These are phyloP conservation scores for Alternaria panax DNA, from an alignment of 2,329 filamentous ascomycete genomes.

Conservation along the genomic window DNA sequence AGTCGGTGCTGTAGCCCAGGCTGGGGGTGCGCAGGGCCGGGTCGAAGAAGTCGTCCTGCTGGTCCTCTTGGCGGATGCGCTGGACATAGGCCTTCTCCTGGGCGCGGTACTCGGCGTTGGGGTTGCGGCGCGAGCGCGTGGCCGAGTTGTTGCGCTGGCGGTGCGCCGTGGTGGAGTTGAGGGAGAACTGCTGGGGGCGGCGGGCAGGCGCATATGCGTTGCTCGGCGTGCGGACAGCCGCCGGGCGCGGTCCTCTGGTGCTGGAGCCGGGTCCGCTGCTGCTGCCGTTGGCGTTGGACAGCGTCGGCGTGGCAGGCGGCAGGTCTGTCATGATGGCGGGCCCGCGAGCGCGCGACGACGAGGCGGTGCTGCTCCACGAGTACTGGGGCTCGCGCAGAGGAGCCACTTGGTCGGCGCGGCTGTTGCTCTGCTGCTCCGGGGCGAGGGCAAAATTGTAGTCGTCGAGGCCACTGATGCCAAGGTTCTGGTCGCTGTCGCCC, in stretches of 20 bases:
- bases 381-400: slow-evolving; percentile 35
- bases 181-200: slow-evolving; percentile 57
- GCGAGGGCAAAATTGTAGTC: slow-evolving; percentile 51
- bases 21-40: slow-evolving; percentile 72
- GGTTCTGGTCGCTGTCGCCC: slow-evolving; percentile 51
- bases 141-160: slow-evolving; percentile 65
- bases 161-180: slow-evolving; percentile 51
- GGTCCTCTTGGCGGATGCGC: slow-evolving; percentile 80
- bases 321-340: slow-evolving; percentile 37
- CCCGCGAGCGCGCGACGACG: slow-evolving; percentile 35
- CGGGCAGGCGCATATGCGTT: slow-evolving; percentile 60
- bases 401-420: slow-evolving; percentile 42
- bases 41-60: slow-evolving; percentile 72
- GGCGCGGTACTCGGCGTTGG: slow-evolving; percentile 76
- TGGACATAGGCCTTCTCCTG: slow-evolving; percentile 97
- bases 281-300: slow-evolving; percentile 35
- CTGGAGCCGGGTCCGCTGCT: slow-evolving; percentile 24
- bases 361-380: slow-evolving; percentile 33
- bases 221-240: slow-evolving; percentile 56
- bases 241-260: slow-evolving; percentile 45
- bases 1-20: slow-evolving; percentile 73
- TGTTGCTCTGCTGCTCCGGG: slow-evolving; percentile 19
- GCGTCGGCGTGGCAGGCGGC: slow-evolving; percentile 29
- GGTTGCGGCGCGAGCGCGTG: slow-evolving; percentile 65
- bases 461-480: slow-evolving; percentile 51